Base-by-base conservation (phyloP, 139 green algal genomes). In the Edaphochlamys debaryana region DNA sequence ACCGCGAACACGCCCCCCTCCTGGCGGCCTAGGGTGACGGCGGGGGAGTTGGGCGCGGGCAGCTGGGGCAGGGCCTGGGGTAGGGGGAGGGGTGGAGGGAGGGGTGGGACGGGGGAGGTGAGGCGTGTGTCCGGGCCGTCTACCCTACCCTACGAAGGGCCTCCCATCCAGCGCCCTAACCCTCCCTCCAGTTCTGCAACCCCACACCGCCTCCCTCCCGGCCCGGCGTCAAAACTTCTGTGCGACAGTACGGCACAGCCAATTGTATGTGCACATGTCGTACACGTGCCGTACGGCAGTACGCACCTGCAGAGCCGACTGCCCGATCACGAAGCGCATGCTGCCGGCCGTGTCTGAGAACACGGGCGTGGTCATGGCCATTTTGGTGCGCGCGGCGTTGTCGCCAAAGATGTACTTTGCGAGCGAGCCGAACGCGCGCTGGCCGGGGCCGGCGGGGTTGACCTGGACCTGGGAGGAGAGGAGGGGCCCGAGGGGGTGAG, bases 401-500 rank as follows among this genome's bases (percentile, higher is more conserved):
- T 87, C 91, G 32, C 95, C 95, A 87, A 98, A 98, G 45, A 98
- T 95, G 89, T 96, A 98, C 0, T 87, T 77, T 11, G 95, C 95
- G 30, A 98, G 89, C 29, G 63, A 30, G 38, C 66, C 58, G 68
- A 91, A 91, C 1, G 87, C 76, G 29, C 38, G 54, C 72, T 67
- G 80, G 29, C 82, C 86, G 1, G 41, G 30, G 41, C 73, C 80
- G 1, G 80, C 85, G 22, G 84, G 84, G 58, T 69, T 88, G 40
- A 82, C 37, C 6, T 42, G 8, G 41, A 78, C 79, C 67, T 85
- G n/a, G n/a, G n/a, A n/a, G n/a, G n/a, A n/a, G n/a, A n/a, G n/a
- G n/a, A n/a, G n/a, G n/a, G n/a, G n/a, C n/a, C n/a, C n/a, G n/a
- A n/a, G n/a, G n/a, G n/a, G n/a, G n/a, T n/a, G n/a, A n/a, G n/a